A percentile compares a stretch with the other conserved stretches of the same genome.
phyloP scores from a whole-genome alignment of 345 rosid genomes.

The Noccaea caerulescens region DNA sequence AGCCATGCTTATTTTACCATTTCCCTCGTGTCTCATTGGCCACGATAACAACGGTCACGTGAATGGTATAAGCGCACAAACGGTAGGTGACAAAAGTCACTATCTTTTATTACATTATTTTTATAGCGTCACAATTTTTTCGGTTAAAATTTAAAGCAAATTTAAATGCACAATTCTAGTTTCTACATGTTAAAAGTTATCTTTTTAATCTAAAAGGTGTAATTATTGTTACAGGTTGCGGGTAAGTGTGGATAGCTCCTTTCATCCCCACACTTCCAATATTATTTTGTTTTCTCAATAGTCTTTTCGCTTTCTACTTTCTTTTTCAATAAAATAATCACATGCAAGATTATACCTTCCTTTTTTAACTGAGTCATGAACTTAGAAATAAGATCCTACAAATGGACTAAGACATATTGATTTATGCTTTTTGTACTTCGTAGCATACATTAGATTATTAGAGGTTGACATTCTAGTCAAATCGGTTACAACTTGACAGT shows the following conservation, averaged over 20 bases:
- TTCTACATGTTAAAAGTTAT: constrained; percentile 26
- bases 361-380: constrained; percentile 1
- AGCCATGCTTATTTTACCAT: not conserved
- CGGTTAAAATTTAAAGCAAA: constrained; percentile 3
- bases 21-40: constrained; percentile 36
- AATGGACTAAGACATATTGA: not conserved
- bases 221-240: constrained; percentile 40
- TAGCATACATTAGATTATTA: constrained; percentile 12
- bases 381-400: not conserved
- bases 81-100: constrained; percentile 39
- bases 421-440: not conserved
- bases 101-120: constrained; percentile 19
- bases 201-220: constrained; percentile 34
- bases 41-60: constrained; percentile 43
- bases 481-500: not conserved
- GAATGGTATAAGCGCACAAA: constrained; percentile 39
- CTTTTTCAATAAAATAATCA: constrained; percentile 28
- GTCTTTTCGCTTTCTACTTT: constrained; percentile 40
- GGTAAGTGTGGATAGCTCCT: constrained; percentile 37
- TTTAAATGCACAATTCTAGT: constrained; percentile 6
- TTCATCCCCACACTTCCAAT: constrained; percentile 36
- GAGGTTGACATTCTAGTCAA: not conserved
- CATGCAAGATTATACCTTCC: constrained; percentile 14
- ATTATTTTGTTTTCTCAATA: not conserved
- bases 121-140: too few species aligned